Evolutionary conservation across 768 basidiomycete species (phyloP).

Genomic region (Agrocybe chaxingu): DNA sequence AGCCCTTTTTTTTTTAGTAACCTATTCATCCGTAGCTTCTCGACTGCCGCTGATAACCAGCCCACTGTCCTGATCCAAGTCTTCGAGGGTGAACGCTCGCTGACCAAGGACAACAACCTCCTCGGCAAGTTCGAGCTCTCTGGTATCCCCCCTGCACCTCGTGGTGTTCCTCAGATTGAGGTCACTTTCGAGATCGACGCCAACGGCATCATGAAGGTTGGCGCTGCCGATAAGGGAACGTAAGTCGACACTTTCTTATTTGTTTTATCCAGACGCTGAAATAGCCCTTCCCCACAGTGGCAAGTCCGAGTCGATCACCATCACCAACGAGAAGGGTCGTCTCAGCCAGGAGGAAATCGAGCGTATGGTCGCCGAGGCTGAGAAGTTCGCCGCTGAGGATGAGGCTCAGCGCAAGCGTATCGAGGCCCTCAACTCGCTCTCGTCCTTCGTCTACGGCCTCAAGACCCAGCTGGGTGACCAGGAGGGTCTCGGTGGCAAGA

Average conservation of each 20-base stretch:
- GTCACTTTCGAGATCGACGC: conserved; percentile 95
- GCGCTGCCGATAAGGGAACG: conserved; percentile 94
- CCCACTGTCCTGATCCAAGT: conserved; percentile 97
- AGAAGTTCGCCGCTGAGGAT: conserved; percentile 84
- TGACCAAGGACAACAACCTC: conserved; percentile 98
- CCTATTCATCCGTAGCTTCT: conserved; percentile 48
- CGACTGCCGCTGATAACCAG: conserved; percentile 87
- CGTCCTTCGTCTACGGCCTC: conserved; percentile 81
- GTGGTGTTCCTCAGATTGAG: conserved; percentile 96
- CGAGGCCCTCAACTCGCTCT: conserved; percentile 80
- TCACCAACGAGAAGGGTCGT: conserved; percentile 95
- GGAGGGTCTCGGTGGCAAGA: conserved; percentile 89
- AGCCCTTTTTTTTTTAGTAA: not conserved
- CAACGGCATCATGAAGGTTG: conserved; percentile 94
- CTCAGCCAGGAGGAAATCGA: conserved; percentile 88
- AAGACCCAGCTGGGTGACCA: conserved; percentile 85
- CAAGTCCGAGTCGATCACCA: conserved; percentile 87
- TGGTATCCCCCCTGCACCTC: conserved; percentile 90
- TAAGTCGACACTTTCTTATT: conserved; percentile 28
- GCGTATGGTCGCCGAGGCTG: conserved; percentile 92
- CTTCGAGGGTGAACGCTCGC: conserved; percentile 93
- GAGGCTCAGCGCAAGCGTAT: conserved; percentile 79
- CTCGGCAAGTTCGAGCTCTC: conserved; percentile 96
- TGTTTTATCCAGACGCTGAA: not conserved
- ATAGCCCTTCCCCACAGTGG: conserved; percentile 41